Base-by-base conservation (phyloP, 2,329 filamentous ascomycete genomes). In the Fusarium scirpi region DNA sequence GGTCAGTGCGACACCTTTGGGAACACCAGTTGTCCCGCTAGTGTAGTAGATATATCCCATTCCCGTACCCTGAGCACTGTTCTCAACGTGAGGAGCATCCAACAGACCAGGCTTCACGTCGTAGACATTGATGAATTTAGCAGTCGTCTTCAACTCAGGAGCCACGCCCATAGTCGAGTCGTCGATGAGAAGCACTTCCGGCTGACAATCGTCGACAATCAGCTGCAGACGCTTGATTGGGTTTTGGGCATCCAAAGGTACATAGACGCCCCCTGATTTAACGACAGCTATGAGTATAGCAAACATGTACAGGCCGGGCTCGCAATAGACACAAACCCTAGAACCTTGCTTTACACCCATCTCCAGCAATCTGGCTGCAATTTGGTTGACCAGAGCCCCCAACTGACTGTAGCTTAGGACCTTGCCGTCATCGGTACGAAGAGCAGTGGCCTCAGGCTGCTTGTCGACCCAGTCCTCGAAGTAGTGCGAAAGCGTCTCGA, bases 1-100 rank as follows among this genome's bases (percentile, higher is more conserved):
- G 16, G 38, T 29, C 9, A 59, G 22, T 7, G 29, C 56, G 0
- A 59, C 56, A 27, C 47, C 56, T 11, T 59, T 59, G 15, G 56
- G 56, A 7, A 59, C 40, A 8, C 56, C 56, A 2, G 56, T 59
- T 44, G 56, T 59, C 10, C 56, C 56, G 18, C 56, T 59, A 1
- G 56, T 54, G 27, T 59, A 59, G 16, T 29, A 59, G 22, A 59
- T 59, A 22, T 54, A 59, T 12, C 22, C 56, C 40, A 59, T 45
- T 3, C 38, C 48, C 8, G 30, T 8, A 0, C 48, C 48, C 8
- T 24, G 29, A 2, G 40, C 48, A 16, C 29, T 15, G 22, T 54
- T 58, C 18, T 34, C 29, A 10, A 58, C 8, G 6, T 38, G 9
- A 11, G 15, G 25, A 8, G n/a, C n/a, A n/a, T n/a, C n/a, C n/a